A percentile compares a stretch with the other conserved stretches of the same genome.
These are phyloP conservation scores for Chlorophyllum brunneum DNA, from an alignment of 768 basidiomycete species.

Conservation along the genomic window DNA sequence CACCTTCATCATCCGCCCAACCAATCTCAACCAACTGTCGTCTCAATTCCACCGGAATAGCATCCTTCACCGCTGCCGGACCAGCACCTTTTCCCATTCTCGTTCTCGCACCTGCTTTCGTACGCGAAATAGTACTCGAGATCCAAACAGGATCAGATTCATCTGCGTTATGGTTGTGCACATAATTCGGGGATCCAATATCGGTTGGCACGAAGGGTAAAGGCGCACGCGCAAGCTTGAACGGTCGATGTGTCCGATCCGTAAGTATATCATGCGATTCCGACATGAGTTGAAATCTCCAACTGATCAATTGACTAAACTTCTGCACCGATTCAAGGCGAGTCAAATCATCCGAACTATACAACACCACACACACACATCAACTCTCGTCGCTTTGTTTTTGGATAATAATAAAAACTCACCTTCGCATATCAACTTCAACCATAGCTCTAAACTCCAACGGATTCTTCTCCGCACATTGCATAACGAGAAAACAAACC, in stretches of 20 bases:
- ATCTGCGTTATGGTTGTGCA: slow-evolving; percentile 23
- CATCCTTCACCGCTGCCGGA: slow-evolving; percentile 35
- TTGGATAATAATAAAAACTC: slow-evolving; percentile 12
- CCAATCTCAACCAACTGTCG: slow-evolving; percentile 70
- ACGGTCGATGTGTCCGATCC: slow-evolving; percentile 63
- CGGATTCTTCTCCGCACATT: slow-evolving; percentile 62
- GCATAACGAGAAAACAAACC: slow-evolving; percentile 61
- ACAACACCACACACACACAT: background rate
- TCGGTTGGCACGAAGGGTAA: slow-evolving; percentile 76
- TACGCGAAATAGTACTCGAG: slow-evolving; percentile 37
- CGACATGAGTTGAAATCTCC: slow-evolving; percentile 66
- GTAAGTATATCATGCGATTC: slow-evolving; percentile 46
- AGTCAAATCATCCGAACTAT: slow-evolving; percentile 44
- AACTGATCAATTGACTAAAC: slow-evolving; percentile 53
- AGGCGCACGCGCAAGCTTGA: slow-evolving; percentile 66
- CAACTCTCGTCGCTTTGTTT: too few relatives aligned
- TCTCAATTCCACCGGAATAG: slow-evolving; percentile 60
- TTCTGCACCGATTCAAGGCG: slow-evolving; percentile 52
- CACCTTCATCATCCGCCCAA: slow-evolving; percentile 55
- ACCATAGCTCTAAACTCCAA: slow-evolving; percentile 45
- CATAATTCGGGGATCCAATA: slow-evolving; percentile 60
- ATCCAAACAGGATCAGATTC: slow-evolving; percentile 18
- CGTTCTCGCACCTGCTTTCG: slow-evolving; percentile 21
- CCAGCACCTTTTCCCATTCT: background rate
- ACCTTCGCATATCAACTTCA: slow-evolving; percentile 56